Evolutionary conservation across 768 basidiomycete species (phyloP), one percentile per base, ranked within the genome.

Genomic region (Lanmaoa pseudosensibilis): DNA sequence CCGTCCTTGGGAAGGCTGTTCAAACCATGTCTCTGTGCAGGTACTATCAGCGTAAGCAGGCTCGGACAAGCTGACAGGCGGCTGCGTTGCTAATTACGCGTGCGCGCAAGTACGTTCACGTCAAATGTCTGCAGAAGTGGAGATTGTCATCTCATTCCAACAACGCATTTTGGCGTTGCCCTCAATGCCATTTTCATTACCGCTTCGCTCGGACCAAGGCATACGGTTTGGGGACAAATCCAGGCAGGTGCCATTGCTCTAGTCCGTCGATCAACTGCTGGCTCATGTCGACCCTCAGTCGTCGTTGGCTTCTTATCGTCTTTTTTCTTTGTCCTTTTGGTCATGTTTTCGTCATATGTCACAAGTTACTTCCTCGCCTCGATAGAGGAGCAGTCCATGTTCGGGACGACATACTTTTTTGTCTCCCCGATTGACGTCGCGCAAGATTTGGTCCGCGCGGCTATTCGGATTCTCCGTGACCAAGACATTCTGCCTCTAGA

Each of bases 111-210:
- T 84, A 85, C 68, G 90, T 92, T 34, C 91, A 93, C 72, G 78
- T 92, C 48, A 82, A 83, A 64, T 92, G 90, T 65, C 78, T 92
- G 6, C 84, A 90, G 59, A 78, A 74, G 51, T 93, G 91, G 91
- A 78, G 91, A 55, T 84, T 78, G 38, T 75, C 78, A 0, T 85
- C 90, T 18, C 58, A 74, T 30, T 83, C 83, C n/a, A 71, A 78
- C 39, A 82, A 78, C 57, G 84, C 88, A 11, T 93, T 91, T 77
- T 92, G 87, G 74, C 75, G 81, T 13, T 93, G 91, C 64, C 87
- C 87, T 2, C 89, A 92, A 70, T 93, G 91, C 62, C 82, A 78
- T 49, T 93, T 91, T 66, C 79, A 77, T 56, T 92, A 93, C 68
- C 82, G 85, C 40, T 91, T 91, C 64, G 80, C 85, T 10, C 81